Evolutionary conservation across 768 basidiomycete genomes (phyloP), one percentile per base, ranked within the genome.

Genomic region (Xanthoconium stramineum): DNA sequence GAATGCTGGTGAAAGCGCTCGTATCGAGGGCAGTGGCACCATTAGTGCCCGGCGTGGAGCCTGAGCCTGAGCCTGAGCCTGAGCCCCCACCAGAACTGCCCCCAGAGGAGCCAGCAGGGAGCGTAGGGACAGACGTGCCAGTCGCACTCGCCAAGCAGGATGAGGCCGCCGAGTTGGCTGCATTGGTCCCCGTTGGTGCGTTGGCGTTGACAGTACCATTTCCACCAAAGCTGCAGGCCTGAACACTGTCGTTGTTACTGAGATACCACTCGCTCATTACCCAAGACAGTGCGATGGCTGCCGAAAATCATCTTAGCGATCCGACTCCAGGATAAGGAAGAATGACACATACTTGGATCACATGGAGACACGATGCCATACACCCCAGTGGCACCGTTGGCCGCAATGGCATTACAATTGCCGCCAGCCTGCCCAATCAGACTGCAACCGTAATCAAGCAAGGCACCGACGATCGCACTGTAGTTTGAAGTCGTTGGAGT

Each of bases 191-290:
- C 8, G 86, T 67, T 32, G 86, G 78, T 15, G 83, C 82, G 4
- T 65, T 67, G 15, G 75, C 12, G 64, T 90, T 89, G 60, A 91
- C 76, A 15, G 90, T 91, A 6, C 85, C 94, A 66, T 97, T 97
- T 9, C 94, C 92, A 50, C 72, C 71, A 68, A 97, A 96, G 75
- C 80, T 82, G 74, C 94, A 96, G 9, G 89, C 78, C 50, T 80
- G 75, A 17, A 74, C 65, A 52, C 84, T 74, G 58, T 81, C 80
- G 69, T 80, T 80, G 53, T 81, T 81, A 32, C 76, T 69, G 64
- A 89, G 83, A 66, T 87, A 95, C 69, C 81, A 93, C 56, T 84
- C 75, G 69, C 82, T 88, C 83, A 95, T 89, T 47, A 87, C 84
- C 69, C 83, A 96, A 20, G 89, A 91, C 36, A 93, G 72, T 77